A percentile compares a stretch with the other conserved stretches of the same genome.
These are phyloP conservation scores for Hymenoscyphus albidus DNA, from an alignment of 2,329 filamentous ascomycete species.

Conservation along the genomic window DNA sequence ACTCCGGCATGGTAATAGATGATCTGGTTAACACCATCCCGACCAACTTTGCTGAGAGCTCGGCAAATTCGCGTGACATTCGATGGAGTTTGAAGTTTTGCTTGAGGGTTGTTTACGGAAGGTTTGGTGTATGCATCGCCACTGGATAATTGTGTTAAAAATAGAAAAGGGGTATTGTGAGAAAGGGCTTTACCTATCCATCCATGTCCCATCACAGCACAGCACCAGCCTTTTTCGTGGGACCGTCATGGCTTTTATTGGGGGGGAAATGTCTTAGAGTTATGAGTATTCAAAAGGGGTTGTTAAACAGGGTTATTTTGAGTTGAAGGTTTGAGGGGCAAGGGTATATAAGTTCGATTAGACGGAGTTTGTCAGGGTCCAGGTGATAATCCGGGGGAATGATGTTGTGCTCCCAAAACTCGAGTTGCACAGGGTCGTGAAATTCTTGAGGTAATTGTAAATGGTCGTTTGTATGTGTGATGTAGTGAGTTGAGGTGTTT, in stretches of 20 bases:
- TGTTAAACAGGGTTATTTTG: not conserved
- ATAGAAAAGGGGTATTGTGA: slow-evolving; percentile 1
- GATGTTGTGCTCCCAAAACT: not conserved
- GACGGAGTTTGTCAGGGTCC: not conserved
- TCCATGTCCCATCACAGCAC: slow-evolving; percentile 35
- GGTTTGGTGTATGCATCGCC: slow-evolving; percentile 32
- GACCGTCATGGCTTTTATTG: slow-evolving; percentile 2
- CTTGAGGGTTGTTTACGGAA: slow-evolving; percentile 54
- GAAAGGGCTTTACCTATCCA: slow-evolving; percentile 23
- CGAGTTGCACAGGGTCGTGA: not conserved
- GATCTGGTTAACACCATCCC: slow-evolving; percentile 50
- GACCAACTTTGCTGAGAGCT: slow-evolving; percentile 49
- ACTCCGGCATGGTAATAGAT: slow-evolving; percentile 60
- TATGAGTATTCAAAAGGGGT: not conserved
- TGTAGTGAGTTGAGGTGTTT: not conserved
- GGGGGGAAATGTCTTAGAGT: not conserved
- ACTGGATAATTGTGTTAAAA: slow-evolving; percentile 14
- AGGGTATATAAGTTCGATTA: not conserved
- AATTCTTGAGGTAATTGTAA: not conserved
- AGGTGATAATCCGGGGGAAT: not conserved
- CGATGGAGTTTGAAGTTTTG: slow-evolving; percentile 53
- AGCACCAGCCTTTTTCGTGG: slow-evolving; percentile 30
- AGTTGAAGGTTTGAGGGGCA: not conserved
- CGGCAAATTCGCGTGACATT: slow-evolving; percentile 60
- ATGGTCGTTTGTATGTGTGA: slow-evolving; percentile 1